These are phyloP conservation scores for Metschnikowia chrysomelidarum DNA, from an alignment of 805 yeast genomes.

Conservation along the genomic window DNA sequence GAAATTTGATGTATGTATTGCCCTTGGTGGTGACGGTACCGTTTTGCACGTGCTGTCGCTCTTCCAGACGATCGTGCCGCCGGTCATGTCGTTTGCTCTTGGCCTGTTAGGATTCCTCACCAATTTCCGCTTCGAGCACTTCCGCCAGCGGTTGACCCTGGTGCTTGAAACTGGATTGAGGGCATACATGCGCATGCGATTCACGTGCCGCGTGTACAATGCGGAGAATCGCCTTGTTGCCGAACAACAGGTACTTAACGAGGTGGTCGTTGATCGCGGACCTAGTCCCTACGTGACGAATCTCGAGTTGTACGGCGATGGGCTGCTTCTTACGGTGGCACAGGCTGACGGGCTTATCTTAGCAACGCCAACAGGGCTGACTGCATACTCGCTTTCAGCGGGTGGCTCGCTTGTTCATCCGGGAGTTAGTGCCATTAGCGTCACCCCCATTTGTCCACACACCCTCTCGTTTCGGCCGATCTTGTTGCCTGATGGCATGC, in stretches of 20 bases:
- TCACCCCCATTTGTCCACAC: constrained; percentile 96
- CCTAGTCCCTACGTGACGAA: constrained; percentile 91
- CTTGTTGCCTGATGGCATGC: constrained; percentile 90
- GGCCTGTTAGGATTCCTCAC: constrained; percentile 55
- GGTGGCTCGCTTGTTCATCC: constrained; percentile 97
- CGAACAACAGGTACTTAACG: constrained; percentile 82
- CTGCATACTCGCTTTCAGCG: constrained; percentile 92
- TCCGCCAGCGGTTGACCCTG: constrained; percentile 52
- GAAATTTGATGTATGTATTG: constrained; percentile 41
- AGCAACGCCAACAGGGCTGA: constrained; percentile 95
- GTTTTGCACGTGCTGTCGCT: constrained; percentile 42
- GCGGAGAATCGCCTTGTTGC: constrained; percentile 52
- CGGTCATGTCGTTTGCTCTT: constrained; percentile 43
- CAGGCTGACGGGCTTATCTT: constrained; percentile 93
- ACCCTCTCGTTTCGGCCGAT: constrained; percentile 91
- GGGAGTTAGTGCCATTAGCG: constrained; percentile 85
- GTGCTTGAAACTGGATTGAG: constrained; percentile 69
- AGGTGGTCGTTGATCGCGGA: constrained; percentile 88
- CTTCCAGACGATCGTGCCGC: constrained; percentile 47
- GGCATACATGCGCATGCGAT: constrained; percentile 80
- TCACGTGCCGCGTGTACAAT: constrained; percentile 69
- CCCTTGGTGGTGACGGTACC: constrained; percentile 48
- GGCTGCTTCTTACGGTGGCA: constrained; percentile 77
- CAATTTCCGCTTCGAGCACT: constrained; percentile 76
- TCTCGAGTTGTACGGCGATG: constrained; percentile 87